These are phyloP conservation scores for Trametes gibbosa DNA, from an alignment of 768 basidiomycete genomes.

Conservation along the genomic window DNA sequence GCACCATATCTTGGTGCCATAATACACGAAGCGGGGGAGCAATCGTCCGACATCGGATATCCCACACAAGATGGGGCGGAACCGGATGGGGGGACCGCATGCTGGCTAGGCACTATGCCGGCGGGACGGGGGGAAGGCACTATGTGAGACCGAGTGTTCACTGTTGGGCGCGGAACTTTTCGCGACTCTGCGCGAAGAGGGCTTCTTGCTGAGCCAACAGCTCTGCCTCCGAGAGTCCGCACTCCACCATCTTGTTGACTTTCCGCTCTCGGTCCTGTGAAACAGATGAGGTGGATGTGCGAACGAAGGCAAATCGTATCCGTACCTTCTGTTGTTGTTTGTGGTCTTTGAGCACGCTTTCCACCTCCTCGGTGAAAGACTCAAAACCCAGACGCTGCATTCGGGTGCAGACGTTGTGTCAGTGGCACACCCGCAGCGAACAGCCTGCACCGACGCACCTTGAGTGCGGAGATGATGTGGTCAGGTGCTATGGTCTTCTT, in stretches of 20 bases:
- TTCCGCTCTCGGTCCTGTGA: slow-evolving; percentile 87
- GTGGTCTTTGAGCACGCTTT: slow-evolving; percentile 92
- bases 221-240: slow-evolving; percentile 90
- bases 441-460: slow-evolving; percentile 45
- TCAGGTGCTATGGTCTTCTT: slow-evolving; percentile 99
- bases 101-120: not conserved
- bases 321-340: slow-evolving; percentile 92
- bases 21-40: slow-evolving; percentile 17
- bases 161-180: slow-evolving; percentile 63
- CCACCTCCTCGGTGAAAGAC: slow-evolving; percentile 83
- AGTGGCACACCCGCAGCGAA: not conserved
- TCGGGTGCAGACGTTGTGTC: not conserved
- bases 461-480: slow-evolving; percentile 89
- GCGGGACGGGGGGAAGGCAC: not conserved
- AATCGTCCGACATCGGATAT: slow-evolving; percentile 13
- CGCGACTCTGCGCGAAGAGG: slow-evolving; percentile 89
- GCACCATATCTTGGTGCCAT: slow-evolving; percentile 12
- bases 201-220: slow-evolving; percentile 83
- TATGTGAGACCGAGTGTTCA: slow-evolving; percentile 23
- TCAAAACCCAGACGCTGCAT: slow-evolving; percentile 88
- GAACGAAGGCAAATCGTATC: slow-evolving; percentile 1
- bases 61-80: slow-evolving; percentile 2
- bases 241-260: slow-evolving; percentile 83
- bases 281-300: not conserved
- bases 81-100: not conserved